Evolutionary conservation across 179 eudicot species (phyloP).

Genomic region (Patellifolia procumbens): DNA sequence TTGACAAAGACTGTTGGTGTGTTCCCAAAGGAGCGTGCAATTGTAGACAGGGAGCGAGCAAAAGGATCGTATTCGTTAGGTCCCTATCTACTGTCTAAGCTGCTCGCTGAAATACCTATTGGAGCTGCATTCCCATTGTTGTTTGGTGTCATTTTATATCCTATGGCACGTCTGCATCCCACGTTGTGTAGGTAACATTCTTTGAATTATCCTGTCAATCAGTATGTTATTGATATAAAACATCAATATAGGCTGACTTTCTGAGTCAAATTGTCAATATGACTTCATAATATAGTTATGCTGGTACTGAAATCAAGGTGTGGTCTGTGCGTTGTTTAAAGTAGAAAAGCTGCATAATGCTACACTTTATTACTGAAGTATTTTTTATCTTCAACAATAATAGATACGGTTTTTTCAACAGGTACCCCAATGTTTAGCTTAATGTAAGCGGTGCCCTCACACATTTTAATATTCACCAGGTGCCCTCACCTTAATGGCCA

Average conservation of each 20-base stretch:
- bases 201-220: constrained; percentile 2
- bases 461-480: no score
- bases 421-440: no score
- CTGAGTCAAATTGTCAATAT: not conserved
- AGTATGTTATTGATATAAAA: not conserved
- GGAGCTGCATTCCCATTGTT: constrained; percentile 93
- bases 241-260: not conserved
- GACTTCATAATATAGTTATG: no score
- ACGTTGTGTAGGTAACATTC: constrained; percentile 63
- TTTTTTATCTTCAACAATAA: no score
- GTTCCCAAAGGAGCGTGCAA: constrained; percentile 95
- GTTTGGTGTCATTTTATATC: constrained; percentile 86
- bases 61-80: constrained; percentile 85
- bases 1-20: constrained; percentile 94
- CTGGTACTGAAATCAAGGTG: not conserved
- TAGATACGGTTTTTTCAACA: no score
- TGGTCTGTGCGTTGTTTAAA: not conserved
- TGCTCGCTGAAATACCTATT: constrained; percentile 90
- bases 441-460: no score
- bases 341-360: no score
- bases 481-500: no score
- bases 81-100: constrained; percentile 85
- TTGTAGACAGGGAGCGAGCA: constrained; percentile 92
- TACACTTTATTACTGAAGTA: no score
- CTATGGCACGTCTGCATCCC: constrained; percentile 98